Evolutionary conservation across 352 stramenopile species (phyloP).

Genomic region (Phytophthora hybrid): DNA sequence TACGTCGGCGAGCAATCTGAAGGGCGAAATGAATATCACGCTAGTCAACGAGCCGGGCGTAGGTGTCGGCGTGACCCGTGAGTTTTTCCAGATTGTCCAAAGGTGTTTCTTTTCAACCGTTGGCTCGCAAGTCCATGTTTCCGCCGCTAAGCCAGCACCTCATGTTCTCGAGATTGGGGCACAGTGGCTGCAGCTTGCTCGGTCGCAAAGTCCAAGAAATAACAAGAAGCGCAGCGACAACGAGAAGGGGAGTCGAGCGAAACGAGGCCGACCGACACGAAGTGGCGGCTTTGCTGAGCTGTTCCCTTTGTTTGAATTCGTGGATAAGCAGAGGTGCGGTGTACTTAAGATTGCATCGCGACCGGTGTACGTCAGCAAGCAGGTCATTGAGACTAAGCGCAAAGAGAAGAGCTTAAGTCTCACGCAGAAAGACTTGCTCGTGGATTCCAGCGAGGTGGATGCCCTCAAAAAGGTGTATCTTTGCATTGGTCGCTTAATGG

Average conservation of each 20-base stretch:
- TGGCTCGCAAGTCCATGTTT: conserved; percentile 11
- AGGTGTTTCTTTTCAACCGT: conserved; percentile 57
- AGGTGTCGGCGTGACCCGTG: conserved; percentile 65
- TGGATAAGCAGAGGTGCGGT: conserved; percentile 38
- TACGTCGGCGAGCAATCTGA: conserved; percentile 51
- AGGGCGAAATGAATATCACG: conserved; percentile 68
- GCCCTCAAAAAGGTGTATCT: conserved; percentile 70
- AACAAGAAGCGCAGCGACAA: conserved; percentile 18
- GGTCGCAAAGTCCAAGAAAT: conserved; percentile 40
- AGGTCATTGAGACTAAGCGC: conserved; percentile 51
- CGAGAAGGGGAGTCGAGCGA: conserved; percentile 2
- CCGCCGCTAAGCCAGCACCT: conserved; percentile 16
- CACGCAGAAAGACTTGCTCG: conserved; percentile 49
- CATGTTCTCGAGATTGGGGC: conserved; percentile 67
- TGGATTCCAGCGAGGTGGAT: conserved; percentile 44
- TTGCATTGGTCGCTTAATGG: conserved; percentile 67
- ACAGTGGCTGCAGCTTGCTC: conserved; percentile 68
- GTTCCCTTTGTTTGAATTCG: conserved; percentile 71
- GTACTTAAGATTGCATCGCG: conserved; percentile 51
- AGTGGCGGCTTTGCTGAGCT: conserved; percentile 35
- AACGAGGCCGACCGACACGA: conserved; percentile 11
- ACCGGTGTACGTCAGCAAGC: conserved; percentile 37
- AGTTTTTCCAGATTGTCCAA: conserved; percentile 84
- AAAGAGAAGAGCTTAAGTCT: conserved; percentile 42
- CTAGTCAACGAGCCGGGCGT: conserved; percentile 78